These are phyloP conservation scores for Cadophora sp. DNA, from an alignment of 2,329 filamentous ascomycete genomes.

Conservation along the genomic window DNA sequence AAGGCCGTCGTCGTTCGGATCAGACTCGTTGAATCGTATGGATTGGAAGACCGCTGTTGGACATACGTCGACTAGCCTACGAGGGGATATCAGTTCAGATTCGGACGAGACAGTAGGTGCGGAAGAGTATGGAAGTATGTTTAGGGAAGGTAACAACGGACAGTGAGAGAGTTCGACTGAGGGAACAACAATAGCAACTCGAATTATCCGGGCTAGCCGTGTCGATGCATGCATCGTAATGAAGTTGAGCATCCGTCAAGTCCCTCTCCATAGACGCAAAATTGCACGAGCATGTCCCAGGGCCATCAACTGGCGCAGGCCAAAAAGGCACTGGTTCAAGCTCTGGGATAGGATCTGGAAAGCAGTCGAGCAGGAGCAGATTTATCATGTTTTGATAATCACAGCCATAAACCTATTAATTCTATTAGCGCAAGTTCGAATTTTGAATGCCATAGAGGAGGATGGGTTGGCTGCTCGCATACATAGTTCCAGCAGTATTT, in stretches of 20 bases:
- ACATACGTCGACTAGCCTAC: background rate
- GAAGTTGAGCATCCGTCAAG: background rate
- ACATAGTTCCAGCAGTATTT: too few species aligned
- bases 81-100: background rate
- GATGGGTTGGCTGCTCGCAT: too few species aligned
- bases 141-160: background rate
- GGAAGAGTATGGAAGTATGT: too few species aligned
- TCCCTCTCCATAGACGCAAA: background rate
- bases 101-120: too few species aligned
- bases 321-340: background rate
- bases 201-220: background rate
- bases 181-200: background rate
- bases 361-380: background rate
- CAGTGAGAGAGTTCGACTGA: background rate
- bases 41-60: background rate
- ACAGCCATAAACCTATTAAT: background rate
- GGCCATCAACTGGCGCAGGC: background rate
- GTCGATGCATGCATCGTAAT: slow-evolving; percentile 3
- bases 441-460: too few species aligned
- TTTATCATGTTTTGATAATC: background rate
- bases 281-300: background rate
- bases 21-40: background rate
- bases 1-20: background rate
- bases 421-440: background rate
- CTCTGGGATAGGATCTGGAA: background rate